phyloP scores from a whole-genome alignment of 371 early-diverging fungal species.

The Cladochytrium tenue region DNA sequence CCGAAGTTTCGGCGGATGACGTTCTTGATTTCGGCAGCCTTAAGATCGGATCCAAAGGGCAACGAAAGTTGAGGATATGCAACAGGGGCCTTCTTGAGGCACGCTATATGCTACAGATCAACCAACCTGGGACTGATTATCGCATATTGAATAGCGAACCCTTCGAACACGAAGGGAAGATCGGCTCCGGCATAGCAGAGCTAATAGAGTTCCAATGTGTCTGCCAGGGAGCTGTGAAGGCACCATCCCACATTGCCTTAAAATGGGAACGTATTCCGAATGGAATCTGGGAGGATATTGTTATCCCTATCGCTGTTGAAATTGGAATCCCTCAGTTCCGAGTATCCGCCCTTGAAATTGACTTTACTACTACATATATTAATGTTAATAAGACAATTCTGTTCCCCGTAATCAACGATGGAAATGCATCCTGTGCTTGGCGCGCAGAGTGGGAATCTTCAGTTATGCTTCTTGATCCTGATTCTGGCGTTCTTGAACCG shows the following conservation, averaged over 20 bases:
- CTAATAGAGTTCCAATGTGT: slow-evolving; percentile 41
- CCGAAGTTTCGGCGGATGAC: slow-evolving; percentile 48
- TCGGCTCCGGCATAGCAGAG: slow-evolving; percentile 40
- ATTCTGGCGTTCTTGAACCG: slow-evolving; percentile 34
- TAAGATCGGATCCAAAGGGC: slow-evolving; percentile 37
- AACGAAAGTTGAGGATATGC: slow-evolving; percentile 27
- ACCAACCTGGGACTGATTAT: slow-evolving; percentile 42
- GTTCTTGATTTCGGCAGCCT: slow-evolving; percentile 51
- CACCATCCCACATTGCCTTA: slow-evolving; percentile 25
- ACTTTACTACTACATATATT: slow-evolving; percentile 59
- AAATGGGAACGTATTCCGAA: slow-evolving; percentile 47
- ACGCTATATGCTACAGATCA: slow-evolving; percentile 39
- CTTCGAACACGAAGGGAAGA: slow-evolving; percentile 43
- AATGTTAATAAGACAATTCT: slow-evolving; percentile 49
- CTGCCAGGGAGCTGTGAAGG: slow-evolving; percentile 26
- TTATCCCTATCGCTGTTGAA: slow-evolving; percentile 44
- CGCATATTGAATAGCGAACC: slow-evolving; percentile 45
- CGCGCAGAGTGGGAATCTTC: slow-evolving; percentile 24
- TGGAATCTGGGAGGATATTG: slow-evolving; percentile 43
- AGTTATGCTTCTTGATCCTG: slow-evolving; percentile 28
- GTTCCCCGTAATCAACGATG: slow-evolving; percentile 48
- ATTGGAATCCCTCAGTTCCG: slow-evolving; percentile 55
- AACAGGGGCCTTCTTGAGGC: slow-evolving; percentile 53
- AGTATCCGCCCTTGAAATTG: slow-evolving; percentile 46
- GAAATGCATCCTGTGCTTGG: slow-evolving; percentile 60